phyloP scores from a whole-genome alignment of 2,329 filamentous ascomycete species.

The Diaporthe amygdali region DNA sequence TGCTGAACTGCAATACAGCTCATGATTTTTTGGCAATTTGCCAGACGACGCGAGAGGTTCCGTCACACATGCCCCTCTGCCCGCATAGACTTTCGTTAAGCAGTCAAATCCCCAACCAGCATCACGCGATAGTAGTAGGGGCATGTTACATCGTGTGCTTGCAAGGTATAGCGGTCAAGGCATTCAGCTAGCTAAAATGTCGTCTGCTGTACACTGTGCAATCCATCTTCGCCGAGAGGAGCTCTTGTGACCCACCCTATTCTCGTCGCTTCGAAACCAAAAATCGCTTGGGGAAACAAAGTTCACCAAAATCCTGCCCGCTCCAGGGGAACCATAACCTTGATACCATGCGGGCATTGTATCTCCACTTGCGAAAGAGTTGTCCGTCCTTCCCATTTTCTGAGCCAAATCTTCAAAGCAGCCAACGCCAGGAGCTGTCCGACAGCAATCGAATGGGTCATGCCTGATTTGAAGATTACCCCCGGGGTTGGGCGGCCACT shows the following conservation, averaged over 20 bases:
- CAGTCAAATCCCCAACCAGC: neutral
- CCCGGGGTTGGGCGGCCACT: neutral
- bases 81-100: neutral
- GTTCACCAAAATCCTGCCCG: neutral
- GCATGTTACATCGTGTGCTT: neutral
- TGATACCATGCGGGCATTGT: neutral
- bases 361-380: neutral
- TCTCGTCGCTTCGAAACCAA: neutral
- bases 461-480: neutral
- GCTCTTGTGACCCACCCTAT: neutral
- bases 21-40: neutral
- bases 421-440: neutral
- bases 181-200: constrained; percentile 8
- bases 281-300: neutral
- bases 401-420: neutral
- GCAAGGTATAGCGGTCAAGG: neutral
- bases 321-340: neutral
- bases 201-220: constrained; percentile 1
- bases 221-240: constrained; percentile 13
- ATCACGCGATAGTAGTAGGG: neutral
- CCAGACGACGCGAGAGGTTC: too few species aligned
- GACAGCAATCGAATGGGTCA: neutral
- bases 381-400: neutral
- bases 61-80: neutral
- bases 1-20: neutral